A percentile compares a stretch with the other conserved stretches of the same genome.
Evolutionary conservation across 2,329 filamentous ascomycete genomes (phyloP).

Genomic region (Chalara sp.): DNA sequence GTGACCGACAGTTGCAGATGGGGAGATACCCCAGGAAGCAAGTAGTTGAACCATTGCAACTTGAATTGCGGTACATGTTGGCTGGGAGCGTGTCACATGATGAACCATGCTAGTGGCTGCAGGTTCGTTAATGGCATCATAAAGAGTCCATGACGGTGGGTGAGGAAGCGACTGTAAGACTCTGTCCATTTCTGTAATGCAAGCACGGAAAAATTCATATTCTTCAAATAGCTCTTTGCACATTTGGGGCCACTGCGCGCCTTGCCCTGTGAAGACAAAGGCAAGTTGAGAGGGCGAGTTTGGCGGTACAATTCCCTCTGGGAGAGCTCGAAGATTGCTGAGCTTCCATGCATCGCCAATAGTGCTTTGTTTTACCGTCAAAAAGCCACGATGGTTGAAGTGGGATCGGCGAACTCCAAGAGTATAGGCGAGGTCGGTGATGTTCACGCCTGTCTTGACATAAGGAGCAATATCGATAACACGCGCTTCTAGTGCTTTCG

Average conservation of each 20-base stretch:
- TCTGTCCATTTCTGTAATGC: slow-evolving; percentile 5
- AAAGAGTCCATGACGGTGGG: slow-evolving; percentile 8
- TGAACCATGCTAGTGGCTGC: background rate
- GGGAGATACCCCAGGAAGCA: slow-evolving; percentile 31
- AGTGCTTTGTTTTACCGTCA: background rate
- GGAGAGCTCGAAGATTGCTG: background rate
- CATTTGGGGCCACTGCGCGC: slow-evolving; percentile 23
- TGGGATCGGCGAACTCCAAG: slow-evolving; percentile 14
- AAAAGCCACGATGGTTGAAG: slow-evolving; percentile 12
- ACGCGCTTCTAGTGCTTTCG: background rate
- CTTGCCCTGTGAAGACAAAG: slow-evolving; percentile 24
- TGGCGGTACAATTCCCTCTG: background rate
- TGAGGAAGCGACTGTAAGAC: background rate
- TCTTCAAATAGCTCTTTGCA: slow-evolving; percentile 11
- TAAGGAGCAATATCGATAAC: background rate
- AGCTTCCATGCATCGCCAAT: background rate
- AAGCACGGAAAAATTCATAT: slow-evolving; percentile 10
- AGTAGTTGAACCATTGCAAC: slow-evolving; percentile 38
- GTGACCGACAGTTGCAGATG: slow-evolving; percentile 35
- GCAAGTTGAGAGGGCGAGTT: background rate
- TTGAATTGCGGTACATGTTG: slow-evolving; percentile 40
- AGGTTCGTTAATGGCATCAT: slow-evolving; percentile 20
- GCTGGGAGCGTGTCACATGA: slow-evolving; percentile 22
- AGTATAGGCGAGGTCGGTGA: slow-evolving; percentile 18
- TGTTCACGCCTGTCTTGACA: background rate